These are phyloP conservation scores for Paecilomyces variotii DNA, from an alignment of 2,329 filamentous ascomycete species.

Conservation along the genomic window DNA sequence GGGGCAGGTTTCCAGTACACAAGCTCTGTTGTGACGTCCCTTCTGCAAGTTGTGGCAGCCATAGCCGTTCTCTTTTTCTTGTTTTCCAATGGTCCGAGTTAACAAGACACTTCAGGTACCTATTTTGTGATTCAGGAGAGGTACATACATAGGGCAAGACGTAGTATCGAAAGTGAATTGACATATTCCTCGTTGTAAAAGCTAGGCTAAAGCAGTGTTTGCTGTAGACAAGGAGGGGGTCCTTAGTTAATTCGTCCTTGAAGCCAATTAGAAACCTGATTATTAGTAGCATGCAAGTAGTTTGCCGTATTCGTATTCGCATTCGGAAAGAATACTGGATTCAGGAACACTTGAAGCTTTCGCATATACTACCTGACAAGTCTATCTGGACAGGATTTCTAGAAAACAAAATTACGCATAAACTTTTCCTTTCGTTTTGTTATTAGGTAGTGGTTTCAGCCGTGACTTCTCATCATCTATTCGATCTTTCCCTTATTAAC, in stretches of 20 bases:
- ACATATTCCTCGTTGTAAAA: no score
- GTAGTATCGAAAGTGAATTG: no score
- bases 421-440: neutral
- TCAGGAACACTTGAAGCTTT: neutral
- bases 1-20: neutral
- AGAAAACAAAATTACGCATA: neutral
- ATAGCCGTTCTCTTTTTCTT: neutral
- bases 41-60: neutral
- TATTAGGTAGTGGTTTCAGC: neutral
- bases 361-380: neutral
- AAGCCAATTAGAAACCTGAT: neutral
- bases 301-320: neutral
- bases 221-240: neutral
- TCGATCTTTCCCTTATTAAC: constrained; percentile 82
- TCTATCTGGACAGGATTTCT: neutral
- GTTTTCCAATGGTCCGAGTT: neutral
- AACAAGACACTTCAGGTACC: no score
- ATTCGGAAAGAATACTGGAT: neutral
- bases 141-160: no score
- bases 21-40: neutral
- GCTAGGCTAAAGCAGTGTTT: no score
- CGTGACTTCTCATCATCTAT: neutral
- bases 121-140: no score
- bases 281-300: neutral
- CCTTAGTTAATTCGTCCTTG: neutral